Base-by-base conservation (phyloP, 192 early-diverging fungal species). In the Coemansia sp. region DNA sequence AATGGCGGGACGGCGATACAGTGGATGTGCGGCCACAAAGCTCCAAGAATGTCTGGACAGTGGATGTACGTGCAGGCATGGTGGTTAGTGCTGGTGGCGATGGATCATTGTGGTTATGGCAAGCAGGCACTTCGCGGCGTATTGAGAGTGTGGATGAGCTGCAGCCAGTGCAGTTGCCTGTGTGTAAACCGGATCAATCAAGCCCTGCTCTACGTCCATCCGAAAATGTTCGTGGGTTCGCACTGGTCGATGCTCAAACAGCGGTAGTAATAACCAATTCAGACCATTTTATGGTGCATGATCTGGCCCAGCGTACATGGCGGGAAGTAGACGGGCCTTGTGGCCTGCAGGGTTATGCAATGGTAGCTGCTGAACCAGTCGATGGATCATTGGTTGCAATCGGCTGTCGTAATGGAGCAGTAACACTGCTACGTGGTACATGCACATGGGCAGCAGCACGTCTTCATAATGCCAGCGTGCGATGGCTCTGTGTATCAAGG, bases 1-100 rank as follows among this genome's bases (percentile, higher is more conserved):
- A 47, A 15, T 57, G 55, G 55, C 18, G n/a, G 2, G 23, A 11
- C 6, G 30, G 42, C 8, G 6, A 13, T 0, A 30, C 54, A 1
- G 48, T 55, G 15, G 58, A 61, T 15, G 23, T 18, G 28, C 61
- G 69, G 62, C 33, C 18, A 3, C 92, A 92, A 64, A 80, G 79
- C 18, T 82, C 83, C 16, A 92, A 90, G 62, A 90, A 88, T 55
- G 83, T 91, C 5, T 94, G 92, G 92, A 80, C 87, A 23, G 69
- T 90, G 18, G 90, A 87, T 3, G 72, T 88, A 2, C 74, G 72
- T 52, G 82, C 82, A 0, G 61, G 57, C 7, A 53, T 80, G 15
- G 80, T 88, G 49, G 88, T 83, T 5, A 87, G 87, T 5, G 92
- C 91, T n/a, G 91, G 91, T 0, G 86, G 86, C 19, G 91, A 94